Evolutionary conservation across 192 early-diverging fungal species (phyloP).

Genomic region (Coemansia sp.): DNA sequence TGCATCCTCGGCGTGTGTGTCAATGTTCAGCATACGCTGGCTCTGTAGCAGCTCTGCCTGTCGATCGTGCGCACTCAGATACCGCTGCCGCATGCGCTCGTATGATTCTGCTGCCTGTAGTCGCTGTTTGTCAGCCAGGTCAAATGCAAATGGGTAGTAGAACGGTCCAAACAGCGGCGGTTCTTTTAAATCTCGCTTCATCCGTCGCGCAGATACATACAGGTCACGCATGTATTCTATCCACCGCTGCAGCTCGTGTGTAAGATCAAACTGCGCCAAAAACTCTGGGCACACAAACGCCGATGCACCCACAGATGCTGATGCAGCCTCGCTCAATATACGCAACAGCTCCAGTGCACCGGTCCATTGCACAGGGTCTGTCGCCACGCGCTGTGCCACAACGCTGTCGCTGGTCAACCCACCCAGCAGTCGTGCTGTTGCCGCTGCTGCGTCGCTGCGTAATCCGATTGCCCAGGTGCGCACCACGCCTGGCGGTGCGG

Average conservation of each 20-base stretch:
- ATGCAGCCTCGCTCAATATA: slow-evolving; percentile 17
- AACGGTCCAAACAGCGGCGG: slow-evolving; percentile 29
- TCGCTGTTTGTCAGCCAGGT: slow-evolving; percentile 12
- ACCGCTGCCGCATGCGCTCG: slow-evolving; percentile 33
- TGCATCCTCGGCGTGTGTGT: slow-evolving; percentile 32
- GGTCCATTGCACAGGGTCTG: slow-evolving; percentile 23
- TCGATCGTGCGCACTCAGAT: slow-evolving; percentile 33
- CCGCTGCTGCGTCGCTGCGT: slow-evolving; percentile 19
- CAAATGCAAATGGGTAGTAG: slow-evolving; percentile 42
- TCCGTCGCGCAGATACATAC: not conserved
- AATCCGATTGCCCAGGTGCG: slow-evolving; percentile 25
- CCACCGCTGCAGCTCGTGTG: slow-evolving; percentile 29
- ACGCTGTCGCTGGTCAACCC: slow-evolving; percentile 23
- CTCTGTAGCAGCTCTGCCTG: slow-evolving; percentile 36
- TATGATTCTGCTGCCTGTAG: slow-evolving; percentile 28
- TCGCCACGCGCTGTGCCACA: slow-evolving; percentile 17
- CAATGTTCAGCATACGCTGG: slow-evolving; percentile 39
- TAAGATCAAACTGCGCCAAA: slow-evolving; percentile 29
- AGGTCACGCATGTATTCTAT: slow-evolving; percentile 18
- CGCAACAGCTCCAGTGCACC: slow-evolving; percentile 46
- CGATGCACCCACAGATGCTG: not conserved
- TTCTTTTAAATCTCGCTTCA: not conserved
- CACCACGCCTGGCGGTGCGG: slow-evolving; percentile 22
- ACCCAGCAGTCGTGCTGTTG: slow-evolving; percentile 10
- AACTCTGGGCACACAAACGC: slow-evolving; percentile 8